Evolutionary conservation across 148 eudicot species (phyloP).

Genomic region (Spergularia marina): DNA sequence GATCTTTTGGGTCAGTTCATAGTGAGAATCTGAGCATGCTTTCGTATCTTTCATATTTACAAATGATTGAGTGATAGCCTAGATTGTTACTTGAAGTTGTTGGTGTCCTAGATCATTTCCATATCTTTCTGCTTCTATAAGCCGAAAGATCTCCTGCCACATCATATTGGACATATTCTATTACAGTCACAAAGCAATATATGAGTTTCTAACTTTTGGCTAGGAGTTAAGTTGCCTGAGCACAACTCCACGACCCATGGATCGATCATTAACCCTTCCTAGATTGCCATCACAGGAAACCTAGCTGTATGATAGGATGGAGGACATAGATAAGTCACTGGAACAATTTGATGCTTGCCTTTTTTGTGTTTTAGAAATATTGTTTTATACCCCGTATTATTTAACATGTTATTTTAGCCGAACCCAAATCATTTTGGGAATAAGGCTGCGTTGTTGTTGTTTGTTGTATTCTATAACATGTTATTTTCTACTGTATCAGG

Average conservation of each 20-base stretch:
- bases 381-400: no score
- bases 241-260: not conserved
- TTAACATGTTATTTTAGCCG: no score
- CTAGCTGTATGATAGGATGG: not conserved
- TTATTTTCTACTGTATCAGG: conserved; percentile 38
- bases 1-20: not conserved
- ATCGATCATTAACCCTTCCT: not conserved
- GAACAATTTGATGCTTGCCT: no score
- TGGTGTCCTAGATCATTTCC: no score
- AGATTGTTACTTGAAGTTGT: not conserved
- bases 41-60: not conserved
- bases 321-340: not conserved
- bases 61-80: not conserved
- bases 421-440: no score
- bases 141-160: not conserved
- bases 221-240: not conserved
- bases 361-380: no score
- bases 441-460: no score
- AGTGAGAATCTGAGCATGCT: not conserved
- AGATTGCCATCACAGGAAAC: not conserved
- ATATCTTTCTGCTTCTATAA: not conserved
- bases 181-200: not conserved
- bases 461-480: not conserved
- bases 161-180: not conserved
- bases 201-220: not conserved